phyloP scores from a whole-genome alignment of 2,329 filamentous ascomycete genomes.

The Endoconidiophora laricicola region DNA sequence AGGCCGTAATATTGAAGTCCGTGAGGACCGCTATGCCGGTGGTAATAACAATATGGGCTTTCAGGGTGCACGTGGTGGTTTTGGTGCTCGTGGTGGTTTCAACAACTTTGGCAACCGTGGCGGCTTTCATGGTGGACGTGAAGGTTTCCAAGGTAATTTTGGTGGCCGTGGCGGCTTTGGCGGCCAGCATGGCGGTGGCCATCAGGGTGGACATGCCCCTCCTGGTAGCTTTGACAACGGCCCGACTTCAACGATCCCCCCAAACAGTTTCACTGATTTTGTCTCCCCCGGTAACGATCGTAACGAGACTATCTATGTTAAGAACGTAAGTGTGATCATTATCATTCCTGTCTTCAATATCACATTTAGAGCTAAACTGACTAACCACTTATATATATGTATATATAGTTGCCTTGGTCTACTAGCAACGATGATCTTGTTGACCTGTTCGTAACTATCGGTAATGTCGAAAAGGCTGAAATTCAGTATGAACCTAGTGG shows the following conservation, averaged over 20 bases:
- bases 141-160: conserved; percentile 40
- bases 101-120: conserved; percentile 42
- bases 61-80: conserved; percentile 42
- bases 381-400: too few species aligned
- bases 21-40: conserved; percentile 84
- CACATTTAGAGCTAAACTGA: background rate
- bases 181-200: conserved; percentile 18
- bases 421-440: conserved; percentile 96
- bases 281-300: conserved; percentile 76
- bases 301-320: conserved; percentile 77
- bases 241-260: conserved; percentile 33
- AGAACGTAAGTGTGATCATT: conserved; percentile 55
- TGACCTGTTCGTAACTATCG: conserved; percentile 93
- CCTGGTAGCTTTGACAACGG: conserved; percentile 34
- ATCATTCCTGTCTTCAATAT: background rate
- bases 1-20: conserved; percentile 79
- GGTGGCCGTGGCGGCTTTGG: conserved; percentile 31
- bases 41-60: conserved; percentile 32
- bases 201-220: conserved; percentile 14
- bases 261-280: conserved; percentile 88
- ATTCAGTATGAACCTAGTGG: conserved; percentile 97
- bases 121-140: conserved; percentile 41
- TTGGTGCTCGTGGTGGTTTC: conserved; percentile 41
- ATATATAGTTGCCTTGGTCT: conserved; percentile 75
- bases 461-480: conserved; percentile 95